Percentiles rank a stretch among this genome's conserved stretches.
phyloP scores from a whole-genome alignment of 306 rosid species.

The Heteromeles arbutifolia region DNA sequence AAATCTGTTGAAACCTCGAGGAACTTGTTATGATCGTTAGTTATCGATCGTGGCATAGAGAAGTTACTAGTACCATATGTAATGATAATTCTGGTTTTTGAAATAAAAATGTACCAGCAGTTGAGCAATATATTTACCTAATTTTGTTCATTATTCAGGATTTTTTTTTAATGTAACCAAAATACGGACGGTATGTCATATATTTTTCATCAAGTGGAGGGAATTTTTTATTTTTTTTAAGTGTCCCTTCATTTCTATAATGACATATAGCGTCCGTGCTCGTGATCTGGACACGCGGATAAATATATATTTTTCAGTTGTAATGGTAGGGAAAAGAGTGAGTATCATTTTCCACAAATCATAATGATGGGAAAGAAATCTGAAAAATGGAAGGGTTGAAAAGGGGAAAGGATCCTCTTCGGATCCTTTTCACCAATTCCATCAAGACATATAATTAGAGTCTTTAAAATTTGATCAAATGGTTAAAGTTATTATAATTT shows the following conservation, averaged over 20 bases:
- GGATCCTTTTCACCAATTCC: too few species aligned
- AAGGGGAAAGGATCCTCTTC: too few species aligned
- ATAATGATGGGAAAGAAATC: not conserved
- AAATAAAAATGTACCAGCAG: not conserved
- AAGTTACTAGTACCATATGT: not conserved
- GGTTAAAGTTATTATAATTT: too few species aligned
- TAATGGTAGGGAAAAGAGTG: not conserved
- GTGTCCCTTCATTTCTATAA: fast-evolving
- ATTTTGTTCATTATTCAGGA: not conserved
- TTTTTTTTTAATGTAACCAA: not conserved
- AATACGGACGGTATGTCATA: too few species aligned
- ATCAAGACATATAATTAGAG: too few species aligned
- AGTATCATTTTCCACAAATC: not conserved
- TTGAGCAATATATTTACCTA: not conserved
- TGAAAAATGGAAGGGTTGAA: not conserved
- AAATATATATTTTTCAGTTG: not conserved
- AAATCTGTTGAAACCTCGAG: not conserved
- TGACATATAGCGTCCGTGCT: fast-evolving
- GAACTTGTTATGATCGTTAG: not conserved
- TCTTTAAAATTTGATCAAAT: too few species aligned
- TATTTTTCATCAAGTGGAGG: too few species aligned
- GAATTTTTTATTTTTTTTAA: too few species aligned
- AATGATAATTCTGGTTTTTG: not conserved
- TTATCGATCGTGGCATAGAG: not conserved
- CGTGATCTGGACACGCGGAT: fast-evolving